A percentile compares a stretch with the other conserved stretches of the same genome.
Conservation (phyloP, 176 grass and related monocot species). For the Echinochloa phyllopogon region DNA sequence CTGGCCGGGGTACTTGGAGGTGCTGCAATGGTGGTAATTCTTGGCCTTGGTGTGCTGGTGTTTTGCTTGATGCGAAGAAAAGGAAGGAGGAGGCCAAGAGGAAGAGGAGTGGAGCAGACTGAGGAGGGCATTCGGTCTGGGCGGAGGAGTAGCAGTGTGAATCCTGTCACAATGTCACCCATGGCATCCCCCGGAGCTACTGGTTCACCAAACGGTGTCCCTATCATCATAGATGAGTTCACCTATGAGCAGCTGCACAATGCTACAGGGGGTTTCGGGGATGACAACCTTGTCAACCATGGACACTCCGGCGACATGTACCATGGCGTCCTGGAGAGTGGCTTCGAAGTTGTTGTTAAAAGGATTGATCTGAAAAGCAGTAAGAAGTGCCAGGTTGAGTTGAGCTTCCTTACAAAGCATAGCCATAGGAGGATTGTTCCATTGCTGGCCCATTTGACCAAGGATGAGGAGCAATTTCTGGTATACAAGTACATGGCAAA, state of each 20-base stretch:
- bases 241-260: slow-evolving; percentile 70
- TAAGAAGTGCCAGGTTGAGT: slow-evolving; percentile 54
- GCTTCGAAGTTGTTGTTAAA: slow-evolving; percentile 70
- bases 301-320: slow-evolving; percentile 82
- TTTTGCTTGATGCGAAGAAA: slow-evolving; percentile 49
- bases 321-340: slow-evolving; percentile 64
- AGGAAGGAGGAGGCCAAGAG: slow-evolving; percentile 32
- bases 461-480: slow-evolving; percentile 63
- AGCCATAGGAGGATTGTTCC: slow-evolving; percentile 65
- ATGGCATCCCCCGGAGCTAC: slow-evolving; percentile 22
- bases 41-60: slow-evolving; percentile 38
- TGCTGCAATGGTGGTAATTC: slow-evolving; percentile 38
- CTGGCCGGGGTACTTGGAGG: slow-evolving; percentile 59
- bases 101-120: slow-evolving; percentile 48
- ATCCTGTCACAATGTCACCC: slow-evolving; percentile 57
- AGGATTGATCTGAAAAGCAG: slow-evolving; percentile 51
- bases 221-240: slow-evolving; percentile 52
- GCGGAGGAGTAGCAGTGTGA: slow-evolving; percentile 58
- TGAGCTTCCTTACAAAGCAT: slow-evolving; percentile 59
- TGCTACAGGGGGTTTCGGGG: slow-evolving; percentile 60
- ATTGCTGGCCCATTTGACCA: slow-evolving; percentile 65
- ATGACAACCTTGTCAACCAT: slow-evolving; percentile 67
- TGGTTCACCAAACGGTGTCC: slow-evolving; percentile 38
- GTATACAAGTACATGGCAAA: slow-evolving; percentile 80
- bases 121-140: slow-evolving; percentile 55